Conservation (phyloP, 495 filamentous ascomycete genomes). For the Cryomyces minteri region DNA sequence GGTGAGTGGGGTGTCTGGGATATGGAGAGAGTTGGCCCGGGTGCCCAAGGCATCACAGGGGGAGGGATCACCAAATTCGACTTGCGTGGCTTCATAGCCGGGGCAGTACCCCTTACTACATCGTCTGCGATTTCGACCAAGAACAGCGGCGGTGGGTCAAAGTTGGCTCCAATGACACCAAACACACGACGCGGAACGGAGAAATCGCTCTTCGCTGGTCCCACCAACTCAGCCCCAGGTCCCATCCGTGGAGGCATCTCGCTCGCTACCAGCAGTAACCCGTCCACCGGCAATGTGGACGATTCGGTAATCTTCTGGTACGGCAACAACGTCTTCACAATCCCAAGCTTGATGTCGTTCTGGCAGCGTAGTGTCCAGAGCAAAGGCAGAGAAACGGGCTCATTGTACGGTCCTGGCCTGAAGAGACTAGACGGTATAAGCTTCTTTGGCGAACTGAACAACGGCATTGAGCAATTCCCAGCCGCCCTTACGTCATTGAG, state of each 20-base stretch:
- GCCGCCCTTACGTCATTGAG: not conserved
- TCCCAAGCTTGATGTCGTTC: slow-evolving; percentile 17
- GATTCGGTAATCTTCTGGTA: slow-evolving; percentile 24
- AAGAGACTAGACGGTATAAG: slow-evolving; percentile 1
- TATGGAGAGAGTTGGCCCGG: slow-evolving; percentile 46
- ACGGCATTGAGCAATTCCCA: not conserved
- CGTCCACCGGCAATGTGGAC: slow-evolving; percentile 10
- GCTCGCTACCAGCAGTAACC: slow-evolving; percentile 19
- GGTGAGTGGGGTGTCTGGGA: slow-evolving; percentile 96
- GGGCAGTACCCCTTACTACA: slow-evolving; percentile 16
- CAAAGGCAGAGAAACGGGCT: slow-evolving; percentile 5
- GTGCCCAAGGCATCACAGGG: slow-evolving; percentile 19
- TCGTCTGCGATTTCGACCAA: slow-evolving; percentile 1
- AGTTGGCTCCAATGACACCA: slow-evolving; percentile 71
- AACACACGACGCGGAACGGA: slow-evolving; percentile 46
- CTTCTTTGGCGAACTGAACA: not conserved
- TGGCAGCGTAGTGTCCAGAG: slow-evolving; percentile 15
- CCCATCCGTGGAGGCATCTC: slow-evolving; percentile 43
- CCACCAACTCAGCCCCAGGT: slow-evolving; percentile 17
- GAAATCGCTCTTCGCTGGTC: slow-evolving; percentile 33
- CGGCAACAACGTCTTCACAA: slow-evolving; percentile 15
- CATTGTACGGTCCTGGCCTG: slow-evolving; percentile 13
- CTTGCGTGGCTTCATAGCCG: slow-evolving; percentile 45
- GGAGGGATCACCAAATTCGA: slow-evolving; percentile 48
- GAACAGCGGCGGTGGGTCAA: slow-evolving; percentile 14